These are phyloP conservation scores for Scenedesmus sp. DNA, from an alignment of 163 green algal species.

Conservation along the genomic window DNA sequence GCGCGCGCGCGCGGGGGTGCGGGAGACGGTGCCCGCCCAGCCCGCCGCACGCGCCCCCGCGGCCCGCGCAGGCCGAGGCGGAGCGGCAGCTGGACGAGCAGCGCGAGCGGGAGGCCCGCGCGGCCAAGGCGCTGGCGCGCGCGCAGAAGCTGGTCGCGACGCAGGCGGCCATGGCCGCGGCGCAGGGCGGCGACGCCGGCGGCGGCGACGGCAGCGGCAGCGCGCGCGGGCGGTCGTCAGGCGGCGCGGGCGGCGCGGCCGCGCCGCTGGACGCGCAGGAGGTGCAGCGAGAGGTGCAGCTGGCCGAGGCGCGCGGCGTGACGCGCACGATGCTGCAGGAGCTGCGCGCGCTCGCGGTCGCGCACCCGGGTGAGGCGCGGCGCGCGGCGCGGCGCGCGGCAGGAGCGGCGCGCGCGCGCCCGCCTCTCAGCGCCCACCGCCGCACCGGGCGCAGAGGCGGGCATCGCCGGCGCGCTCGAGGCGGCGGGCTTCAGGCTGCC, in stretches of 20 bases:
- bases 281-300: slow-evolving; percentile 39
- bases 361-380: slow-evolving; percentile 40
- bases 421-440: no score
- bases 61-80: slow-evolving; percentile 38
- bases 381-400: no score
- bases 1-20: no score
- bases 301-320: slow-evolving; percentile 56
- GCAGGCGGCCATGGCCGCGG: not conserved
- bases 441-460: slow-evolving; percentile 22
- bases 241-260: slow-evolving; percentile 12
- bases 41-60: not conserved
- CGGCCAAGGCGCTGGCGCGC: slow-evolving; percentile 32
- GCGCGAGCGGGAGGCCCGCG: slow-evolving; percentile 59
- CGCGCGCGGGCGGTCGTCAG: slow-evolving; percentile 2
- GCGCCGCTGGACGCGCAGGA: slow-evolving; percentile 20
- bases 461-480: slow-evolving; percentile 20
- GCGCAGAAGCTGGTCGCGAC: slow-evolving; percentile 35
- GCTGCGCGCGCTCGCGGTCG: slow-evolving; percentile 49
- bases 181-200: not conserved
- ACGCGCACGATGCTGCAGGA: slow-evolving; percentile 63
- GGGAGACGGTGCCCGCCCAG: no score
- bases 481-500: slow-evolving; percentile 33
- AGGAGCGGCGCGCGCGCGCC: no score
- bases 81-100: slow-evolving; percentile 61
- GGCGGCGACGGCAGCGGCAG: slow-evolving; percentile 30